These are phyloP conservation scores for Chloris gayana DNA, from an alignment of 176 grass and related monocot genomes.

Conservation along the genomic window DNA sequence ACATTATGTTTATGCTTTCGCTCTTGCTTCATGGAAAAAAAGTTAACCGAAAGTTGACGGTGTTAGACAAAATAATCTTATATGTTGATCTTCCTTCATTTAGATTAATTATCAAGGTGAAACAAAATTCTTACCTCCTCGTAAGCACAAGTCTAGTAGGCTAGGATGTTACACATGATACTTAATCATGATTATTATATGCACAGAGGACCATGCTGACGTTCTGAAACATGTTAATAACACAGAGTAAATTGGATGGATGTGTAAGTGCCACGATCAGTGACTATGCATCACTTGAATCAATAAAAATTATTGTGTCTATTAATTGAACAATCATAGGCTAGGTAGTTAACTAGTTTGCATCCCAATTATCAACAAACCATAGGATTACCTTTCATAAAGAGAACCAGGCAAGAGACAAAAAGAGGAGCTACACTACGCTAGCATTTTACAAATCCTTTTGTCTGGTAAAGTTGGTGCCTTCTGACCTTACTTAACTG, in stretches of 20 bases:
- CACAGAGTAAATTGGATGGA: slow-evolving; percentile 9
- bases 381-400: slow-evolving; percentile 5
- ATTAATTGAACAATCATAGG: not conserved
- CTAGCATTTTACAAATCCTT: slow-evolving; percentile 17
- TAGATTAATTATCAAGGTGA: too few relatives aligned
- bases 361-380: slow-evolving; percentile 30
- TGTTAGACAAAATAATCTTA: too few relatives aligned
- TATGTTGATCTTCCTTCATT: too few relatives aligned
- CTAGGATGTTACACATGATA: too few relatives aligned
- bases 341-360: slow-evolving; percentile 1
- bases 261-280: slow-evolving; percentile 30
- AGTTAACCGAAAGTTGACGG: too few relatives aligned
- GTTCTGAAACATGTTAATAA: not conserved
- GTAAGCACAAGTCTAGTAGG: too few relatives aligned
- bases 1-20: too few relatives aligned
- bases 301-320: not conserved
- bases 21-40: too few relatives aligned
- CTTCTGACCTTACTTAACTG: slow-evolving; percentile 31
- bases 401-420: slow-evolving; percentile 26
- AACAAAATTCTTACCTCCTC: too few relatives aligned
- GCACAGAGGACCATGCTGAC: not conserved
- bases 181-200: too few relatives aligned
- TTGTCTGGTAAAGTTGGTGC: slow-evolving; percentile 45
- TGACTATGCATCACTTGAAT: slow-evolving; percentile 16
- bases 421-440: slow-evolving; percentile 35